phyloP scores from a whole-genome alignment of 768 basidiomycete species.

The Mycena capillaripes region DNA sequence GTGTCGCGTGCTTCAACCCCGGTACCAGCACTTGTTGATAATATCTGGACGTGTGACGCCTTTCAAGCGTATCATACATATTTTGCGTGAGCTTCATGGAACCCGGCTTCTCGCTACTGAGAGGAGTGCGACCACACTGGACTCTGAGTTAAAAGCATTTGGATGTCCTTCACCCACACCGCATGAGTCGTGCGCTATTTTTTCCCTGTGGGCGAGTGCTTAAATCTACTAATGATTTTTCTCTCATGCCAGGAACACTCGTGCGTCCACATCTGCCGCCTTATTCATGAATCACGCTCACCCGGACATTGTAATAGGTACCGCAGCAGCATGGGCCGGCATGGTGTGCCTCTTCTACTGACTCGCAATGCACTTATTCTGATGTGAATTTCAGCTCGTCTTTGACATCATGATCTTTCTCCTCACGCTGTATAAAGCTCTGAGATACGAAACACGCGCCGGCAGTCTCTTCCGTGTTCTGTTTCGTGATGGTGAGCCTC shows the following conservation, averaged over 20 bases:
- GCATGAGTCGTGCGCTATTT: neutral
- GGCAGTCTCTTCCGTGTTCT: constrained; percentile 17
- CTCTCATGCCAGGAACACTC: neutral
- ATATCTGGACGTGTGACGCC: neutral
- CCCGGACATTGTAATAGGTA: neutral
- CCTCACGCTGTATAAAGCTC: constrained; percentile 37
- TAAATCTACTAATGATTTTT: neutral
- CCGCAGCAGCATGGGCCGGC: constrained; percentile 25
- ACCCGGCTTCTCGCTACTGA: neutral
- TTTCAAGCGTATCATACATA: constrained; percentile 13
- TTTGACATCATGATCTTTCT: constrained; percentile 41
- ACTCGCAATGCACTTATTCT: neutral
- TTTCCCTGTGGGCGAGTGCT: too few relatives aligned
- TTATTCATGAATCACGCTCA: too few relatives aligned
- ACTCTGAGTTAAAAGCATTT: neutral
- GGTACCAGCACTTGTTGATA: too few relatives aligned
- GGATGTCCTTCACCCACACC: constrained; percentile 12
- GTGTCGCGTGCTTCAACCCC: neutral
- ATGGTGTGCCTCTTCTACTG: neutral
- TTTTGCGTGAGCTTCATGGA: constrained; percentile 8
- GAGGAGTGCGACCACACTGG: neutral
- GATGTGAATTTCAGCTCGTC: constrained; percentile 15
- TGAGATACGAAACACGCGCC: constrained; percentile 1
- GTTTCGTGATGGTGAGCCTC: constrained; percentile 30
- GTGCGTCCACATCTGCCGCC: neutral